phyloP scores from a whole-genome alignment of 1,284 basidiomycete genomes.

The Singerocomus inundabilis region DNA sequence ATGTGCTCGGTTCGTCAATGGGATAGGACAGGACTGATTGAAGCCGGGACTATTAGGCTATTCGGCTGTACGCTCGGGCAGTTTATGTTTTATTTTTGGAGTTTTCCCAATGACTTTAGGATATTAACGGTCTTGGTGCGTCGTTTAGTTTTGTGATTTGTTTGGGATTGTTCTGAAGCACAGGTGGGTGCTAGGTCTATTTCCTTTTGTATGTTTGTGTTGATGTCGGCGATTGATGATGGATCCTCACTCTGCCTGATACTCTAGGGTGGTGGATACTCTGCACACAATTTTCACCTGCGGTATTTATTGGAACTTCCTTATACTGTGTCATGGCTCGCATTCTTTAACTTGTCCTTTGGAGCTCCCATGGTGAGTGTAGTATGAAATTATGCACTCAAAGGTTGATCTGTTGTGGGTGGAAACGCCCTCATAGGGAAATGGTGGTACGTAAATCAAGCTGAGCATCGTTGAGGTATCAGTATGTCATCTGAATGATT shows the following conservation, averaged over 20 bases:
- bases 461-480: not conserved
- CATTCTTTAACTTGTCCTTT: not conserved
- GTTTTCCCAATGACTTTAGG: constrained; percentile 12
- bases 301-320: not conserved
- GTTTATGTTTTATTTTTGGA: constrained; percentile 8
- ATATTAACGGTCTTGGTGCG: constrained; percentile 9
- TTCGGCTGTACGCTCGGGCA: constrained; percentile 10
- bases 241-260: not conserved
- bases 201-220: constrained; percentile 12
- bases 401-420: not conserved
- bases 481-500: not conserved
- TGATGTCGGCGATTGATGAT: not conserved
- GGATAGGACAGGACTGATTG: not conserved
- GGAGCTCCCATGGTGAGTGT: constrained; percentile 9
- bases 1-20: not conserved
- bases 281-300: not conserved
- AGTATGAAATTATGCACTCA: not conserved
- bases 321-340: not conserved
- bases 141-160: not conserved
- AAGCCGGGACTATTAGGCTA: not conserved
- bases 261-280: constrained; percentile 3
- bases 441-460: not conserved
- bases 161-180: not conserved
- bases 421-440: constrained; percentile 1
- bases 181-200: not conserved